Percentiles rank a stretch among this genome's conserved stretches.
Conservation (phyloP, 2,329 filamentous ascomycete species). For the Diplodia seriata region DNA sequence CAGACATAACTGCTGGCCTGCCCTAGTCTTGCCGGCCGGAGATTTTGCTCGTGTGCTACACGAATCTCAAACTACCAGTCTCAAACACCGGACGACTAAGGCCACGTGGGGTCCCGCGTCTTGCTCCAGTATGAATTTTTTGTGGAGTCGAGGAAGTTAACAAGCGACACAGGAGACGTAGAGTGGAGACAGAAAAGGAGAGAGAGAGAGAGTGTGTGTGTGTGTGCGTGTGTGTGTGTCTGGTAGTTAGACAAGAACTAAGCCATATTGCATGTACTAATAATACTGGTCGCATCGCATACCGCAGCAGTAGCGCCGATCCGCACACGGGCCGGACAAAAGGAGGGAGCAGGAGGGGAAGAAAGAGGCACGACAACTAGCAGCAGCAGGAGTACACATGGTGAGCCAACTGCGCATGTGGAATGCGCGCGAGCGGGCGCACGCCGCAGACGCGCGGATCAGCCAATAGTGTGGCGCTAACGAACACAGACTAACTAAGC, state of each 20-base stretch:
- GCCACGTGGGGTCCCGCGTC: no score
- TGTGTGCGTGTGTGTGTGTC: no score
- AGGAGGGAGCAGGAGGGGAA: neutral
- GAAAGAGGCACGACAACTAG: neutral
- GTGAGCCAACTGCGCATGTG: no score
- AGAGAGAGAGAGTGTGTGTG: neutral
- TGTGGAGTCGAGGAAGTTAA: neutral
- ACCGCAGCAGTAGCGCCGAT: neutral
- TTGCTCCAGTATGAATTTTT: neutral
- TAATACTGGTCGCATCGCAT: neutral
- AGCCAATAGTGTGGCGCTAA: neutral
- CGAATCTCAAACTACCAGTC: neutral
- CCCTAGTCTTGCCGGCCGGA: neutral
- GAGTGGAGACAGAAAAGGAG: neutral
- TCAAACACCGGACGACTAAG: no score
- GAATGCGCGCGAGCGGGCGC: neutral
- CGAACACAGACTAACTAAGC: neutral
- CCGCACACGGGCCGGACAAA: no score
- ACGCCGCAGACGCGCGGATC: neutral
- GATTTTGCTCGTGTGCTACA: neutral
- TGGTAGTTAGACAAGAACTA: no score
- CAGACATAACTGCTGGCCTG: no score
- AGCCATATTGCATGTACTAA: no score
- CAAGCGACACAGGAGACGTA: neutral
- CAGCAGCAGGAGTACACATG: neutral